Evolutionary conservation across 2,329 filamentous ascomycete species (phyloP).

Genomic region (Exophiala calicioides): DNA sequence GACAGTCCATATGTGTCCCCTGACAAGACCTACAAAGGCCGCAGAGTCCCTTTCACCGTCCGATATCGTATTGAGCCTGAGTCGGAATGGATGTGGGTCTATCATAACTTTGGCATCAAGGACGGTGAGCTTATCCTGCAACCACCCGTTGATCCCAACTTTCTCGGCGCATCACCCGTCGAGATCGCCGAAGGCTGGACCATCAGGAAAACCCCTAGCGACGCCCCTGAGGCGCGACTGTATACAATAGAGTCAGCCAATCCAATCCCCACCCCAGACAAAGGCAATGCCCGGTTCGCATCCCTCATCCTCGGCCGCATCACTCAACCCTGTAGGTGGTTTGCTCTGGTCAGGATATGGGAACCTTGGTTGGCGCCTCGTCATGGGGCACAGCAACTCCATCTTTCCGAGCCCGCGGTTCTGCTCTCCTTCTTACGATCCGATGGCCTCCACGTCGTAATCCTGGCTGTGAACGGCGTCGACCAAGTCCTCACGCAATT

Average conservation of each 20-base stretch:
- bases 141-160: conserved; percentile 27
- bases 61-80: conserved; percentile 43
- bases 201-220: conserved; percentile 40
- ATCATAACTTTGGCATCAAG: conserved; percentile 40
- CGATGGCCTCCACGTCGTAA: conserved; percentile 72
- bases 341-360: conserved; percentile 77
- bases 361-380: conserved; percentile 80
- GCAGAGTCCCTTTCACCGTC: conserved; percentile 43
- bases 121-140: conserved; percentile 48
- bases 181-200: conserved; percentile 38
- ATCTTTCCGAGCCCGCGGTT: conserved; percentile 74
- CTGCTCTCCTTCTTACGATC: conserved; percentile 73
- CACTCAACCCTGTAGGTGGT: conserved; percentile 70
- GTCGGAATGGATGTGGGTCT: conserved; percentile 48
- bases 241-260: conserved; percentile 39
- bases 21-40: conserved; percentile 28
- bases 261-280: conserved; percentile 54
- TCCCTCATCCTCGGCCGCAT: conserved; percentile 43
- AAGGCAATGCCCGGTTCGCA: conserved; percentile 53
- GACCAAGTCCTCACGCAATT: conserved; percentile 71
- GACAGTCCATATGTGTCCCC: conserved; percentile 25
- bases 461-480: conserved; percentile 75
- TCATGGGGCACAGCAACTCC: conserved; percentile 69
- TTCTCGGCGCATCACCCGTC: conserved; percentile 36
- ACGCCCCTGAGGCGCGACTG: conserved; percentile 43